Evolutionary conservation across 2,329 filamentous ascomycete genomes (phyloP).

Genomic region (Stachybotrys elegans): DNA sequence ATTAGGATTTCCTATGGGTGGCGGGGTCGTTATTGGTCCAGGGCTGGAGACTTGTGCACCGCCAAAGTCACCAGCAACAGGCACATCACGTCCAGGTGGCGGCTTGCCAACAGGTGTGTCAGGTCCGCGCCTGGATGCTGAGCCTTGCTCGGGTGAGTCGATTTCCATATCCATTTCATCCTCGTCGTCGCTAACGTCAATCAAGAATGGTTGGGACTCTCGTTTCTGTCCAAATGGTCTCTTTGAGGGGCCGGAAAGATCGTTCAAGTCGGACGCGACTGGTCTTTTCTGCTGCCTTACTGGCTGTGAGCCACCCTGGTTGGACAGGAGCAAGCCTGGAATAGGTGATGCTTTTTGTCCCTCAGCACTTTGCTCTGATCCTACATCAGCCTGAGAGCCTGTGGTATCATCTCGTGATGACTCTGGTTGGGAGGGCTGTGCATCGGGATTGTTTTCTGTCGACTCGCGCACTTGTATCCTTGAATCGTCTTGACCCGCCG

Average conservation of each 20-base stretch:
- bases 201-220: constrained; percentile 63
- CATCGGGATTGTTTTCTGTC: background rate
- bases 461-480: background rate
- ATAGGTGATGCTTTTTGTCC: constrained; percentile 19
- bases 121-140: constrained; percentile 25
- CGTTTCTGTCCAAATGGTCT: constrained; percentile 58
- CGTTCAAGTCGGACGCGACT: constrained; percentile 66
- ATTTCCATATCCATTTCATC: constrained; percentile 66
- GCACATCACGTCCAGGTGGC: constrained; percentile 35
- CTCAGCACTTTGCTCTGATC: constrained; percentile 7
- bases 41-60: constrained; percentile 36
- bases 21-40: constrained; percentile 31
- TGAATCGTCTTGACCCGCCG: constrained; percentile 4
- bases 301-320: too few species aligned
- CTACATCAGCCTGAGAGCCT: background rate
- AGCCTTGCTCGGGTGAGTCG: constrained; percentile 45
- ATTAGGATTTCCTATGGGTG: constrained; percentile 27
- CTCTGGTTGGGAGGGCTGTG: background rate
- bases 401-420: background rate
- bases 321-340: constrained; percentile 30
- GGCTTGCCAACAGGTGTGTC: constrained; percentile 27
- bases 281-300: constrained; percentile 40
- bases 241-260: constrained; percentile 44
- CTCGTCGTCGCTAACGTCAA: constrained; percentile 75
- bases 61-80: constrained; percentile 30